Percentiles rank a stretch among this genome's conserved stretches.
phyloP scores from a whole-genome alignment of 306 rosid species.

The Ziziphus jujuba region DNA sequence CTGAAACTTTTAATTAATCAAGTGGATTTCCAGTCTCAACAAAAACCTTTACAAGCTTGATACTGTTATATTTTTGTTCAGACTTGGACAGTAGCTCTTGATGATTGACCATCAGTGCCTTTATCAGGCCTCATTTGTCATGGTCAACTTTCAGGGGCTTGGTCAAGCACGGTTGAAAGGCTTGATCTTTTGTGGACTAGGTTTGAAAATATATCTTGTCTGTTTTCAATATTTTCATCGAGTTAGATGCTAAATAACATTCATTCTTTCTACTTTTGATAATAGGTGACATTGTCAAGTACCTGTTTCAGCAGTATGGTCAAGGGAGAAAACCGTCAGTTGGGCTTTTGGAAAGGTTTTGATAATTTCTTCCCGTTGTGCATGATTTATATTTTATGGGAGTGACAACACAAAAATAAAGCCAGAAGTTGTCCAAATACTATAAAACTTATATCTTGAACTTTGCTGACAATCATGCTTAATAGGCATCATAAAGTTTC shows the following conservation, averaged over 20 bases:
- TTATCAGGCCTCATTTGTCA: too few relatives aligned
- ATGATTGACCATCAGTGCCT: too few relatives aligned
- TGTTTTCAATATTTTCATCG: neutral
- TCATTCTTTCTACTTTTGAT: slow-evolving; percentile 25
- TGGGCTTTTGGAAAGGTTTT: slow-evolving; percentile 81
- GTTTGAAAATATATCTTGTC: neutral
- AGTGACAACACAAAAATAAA: slow-evolving; percentile 13
- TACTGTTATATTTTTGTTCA: too few relatives aligned
- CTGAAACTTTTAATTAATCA: too few relatives aligned
- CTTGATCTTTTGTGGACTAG: too few relatives aligned
- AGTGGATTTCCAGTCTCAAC: too few relatives aligned
- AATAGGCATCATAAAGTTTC: neutral
- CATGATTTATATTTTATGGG: neutral
- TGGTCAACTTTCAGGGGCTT: too few relatives aligned
- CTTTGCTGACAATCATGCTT: neutral
- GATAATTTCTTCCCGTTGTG: slow-evolving; percentile 11
- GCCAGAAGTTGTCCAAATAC: neutral
- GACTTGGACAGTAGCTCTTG: too few relatives aligned
- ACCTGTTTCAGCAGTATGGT: slow-evolving; percentile 75
- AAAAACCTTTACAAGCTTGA: too few relatives aligned
- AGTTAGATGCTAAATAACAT: slow-evolving; percentile 14
- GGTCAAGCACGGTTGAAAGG: too few relatives aligned
- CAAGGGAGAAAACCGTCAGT: slow-evolving; percentile 67
- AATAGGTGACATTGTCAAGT: slow-evolving; percentile 83
- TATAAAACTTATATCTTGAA: neutral